Percentiles rank a stretch among this genome's conserved stretches.
These are phyloP conservation scores for Chimonanthus salicifolius DNA, from an alignment of 164 flowering plant genomes.

Conservation along the genomic window DNA sequence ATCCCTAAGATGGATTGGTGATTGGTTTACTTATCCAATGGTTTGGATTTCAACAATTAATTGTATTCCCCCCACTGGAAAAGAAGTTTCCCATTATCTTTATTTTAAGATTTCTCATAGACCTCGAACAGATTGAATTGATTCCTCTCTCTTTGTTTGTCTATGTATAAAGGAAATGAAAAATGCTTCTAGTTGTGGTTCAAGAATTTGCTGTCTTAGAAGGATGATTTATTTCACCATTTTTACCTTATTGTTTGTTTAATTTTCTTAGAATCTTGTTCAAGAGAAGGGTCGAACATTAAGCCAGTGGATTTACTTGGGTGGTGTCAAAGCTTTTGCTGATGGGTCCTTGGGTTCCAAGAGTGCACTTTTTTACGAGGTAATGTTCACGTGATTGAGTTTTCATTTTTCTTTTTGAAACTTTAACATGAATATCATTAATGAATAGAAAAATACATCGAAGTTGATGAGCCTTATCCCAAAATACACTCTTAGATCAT, in stretches of 20 bases:
- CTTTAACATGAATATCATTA: background rate
- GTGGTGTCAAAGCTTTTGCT: constrained; percentile 89
- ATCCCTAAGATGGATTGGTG: too few relatives aligned
- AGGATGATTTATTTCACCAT: background rate
- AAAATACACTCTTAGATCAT: too few relatives aligned
- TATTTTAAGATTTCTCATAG: too few relatives aligned
- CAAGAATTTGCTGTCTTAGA: background rate
- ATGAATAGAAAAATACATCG: too few relatives aligned
- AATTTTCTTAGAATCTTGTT: constrained; percentile 44
- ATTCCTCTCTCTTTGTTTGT: too few relatives aligned
- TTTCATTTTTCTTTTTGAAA: too few relatives aligned
- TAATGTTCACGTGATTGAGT: constrained; percentile 13
- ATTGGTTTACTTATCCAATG: too few relatives aligned
- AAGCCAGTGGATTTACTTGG: constrained; percentile 77
- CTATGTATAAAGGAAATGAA: background rate
- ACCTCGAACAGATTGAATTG: too few relatives aligned
- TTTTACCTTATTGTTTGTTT: background rate
- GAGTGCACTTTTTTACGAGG: constrained; percentile 90
- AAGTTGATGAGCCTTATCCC: too few relatives aligned
- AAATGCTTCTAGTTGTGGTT: background rate
- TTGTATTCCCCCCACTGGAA: too few relatives aligned
- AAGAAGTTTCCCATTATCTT: too few relatives aligned
- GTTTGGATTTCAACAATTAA: too few relatives aligned
- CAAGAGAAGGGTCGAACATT: constrained; percentile 39
- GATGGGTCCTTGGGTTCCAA: constrained; percentile 97